Conservation (phyloP, 768 basidiomycete species). For the Trametes cinnabarina region DNA sequence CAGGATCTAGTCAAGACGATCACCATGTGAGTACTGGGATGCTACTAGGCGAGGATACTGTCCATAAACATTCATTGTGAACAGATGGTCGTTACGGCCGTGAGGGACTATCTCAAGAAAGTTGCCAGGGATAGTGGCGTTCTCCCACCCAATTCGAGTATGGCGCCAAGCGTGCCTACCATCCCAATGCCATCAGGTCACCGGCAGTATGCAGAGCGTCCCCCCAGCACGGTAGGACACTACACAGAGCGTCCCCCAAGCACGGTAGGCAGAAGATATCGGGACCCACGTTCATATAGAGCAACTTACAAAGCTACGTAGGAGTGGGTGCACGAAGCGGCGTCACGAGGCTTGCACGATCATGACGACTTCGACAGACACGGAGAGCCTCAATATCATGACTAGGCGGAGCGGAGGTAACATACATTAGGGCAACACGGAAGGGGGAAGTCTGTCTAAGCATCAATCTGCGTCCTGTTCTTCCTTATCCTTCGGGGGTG, state of each 20-base stretch:
- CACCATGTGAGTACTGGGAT: constrained; percentile 66
- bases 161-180: constrained; percentile 18
- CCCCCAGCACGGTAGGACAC: constrained; percentile 2
- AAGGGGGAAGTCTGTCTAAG: background rate
- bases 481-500: constrained; percentile 1
- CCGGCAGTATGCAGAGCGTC: constrained; percentile 4
- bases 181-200: constrained; percentile 15
- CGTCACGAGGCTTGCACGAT: constrained; percentile 32
- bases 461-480: constrained; percentile 2
- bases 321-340: constrained; percentile 36
- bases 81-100: constrained; percentile 61
- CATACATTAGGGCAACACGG: constrained; percentile 12
- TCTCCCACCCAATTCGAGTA: constrained; percentile 18
- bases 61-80: background rate
- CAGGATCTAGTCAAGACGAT: constrained; percentile 78
- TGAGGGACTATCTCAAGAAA: constrained; percentile 72
- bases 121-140: constrained; percentile 32
- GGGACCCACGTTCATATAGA: background rate
- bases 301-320: constrained; percentile 17
- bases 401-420: constrained; percentile 7
- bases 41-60: too few relatives aligned
- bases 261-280: constrained; percentile 18
- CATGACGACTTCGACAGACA: constrained; percentile 13
- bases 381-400: constrained; percentile 8
- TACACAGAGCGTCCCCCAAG: constrained; percentile 7